phyloP scores from a whole-genome alignment of 2,329 filamentous ascomycete species.

The Alternaria sp. region DNA sequence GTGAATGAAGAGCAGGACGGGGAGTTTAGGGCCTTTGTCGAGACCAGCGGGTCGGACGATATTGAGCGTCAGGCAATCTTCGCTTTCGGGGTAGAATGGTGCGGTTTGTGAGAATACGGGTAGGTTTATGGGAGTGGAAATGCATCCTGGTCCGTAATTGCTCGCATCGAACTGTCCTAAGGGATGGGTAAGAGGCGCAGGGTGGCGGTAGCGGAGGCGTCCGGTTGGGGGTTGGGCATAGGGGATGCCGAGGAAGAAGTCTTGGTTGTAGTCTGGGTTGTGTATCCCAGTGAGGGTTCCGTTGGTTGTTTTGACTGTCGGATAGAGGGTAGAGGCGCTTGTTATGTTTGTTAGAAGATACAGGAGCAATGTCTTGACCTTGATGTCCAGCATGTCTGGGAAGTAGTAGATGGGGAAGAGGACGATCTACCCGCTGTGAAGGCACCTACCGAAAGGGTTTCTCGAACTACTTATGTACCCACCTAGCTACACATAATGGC shows the following conservation, averaged over 20 bases:
- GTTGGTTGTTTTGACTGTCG: neutral
- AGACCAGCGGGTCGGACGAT: neutral
- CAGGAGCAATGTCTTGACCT: neutral
- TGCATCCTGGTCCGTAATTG: neutral
- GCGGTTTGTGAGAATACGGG: neutral
- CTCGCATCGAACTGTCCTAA: constrained; percentile 1
- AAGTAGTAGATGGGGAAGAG: neutral
- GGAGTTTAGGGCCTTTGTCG: neutral
- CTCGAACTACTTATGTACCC: neutral
- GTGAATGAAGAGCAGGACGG: neutral
- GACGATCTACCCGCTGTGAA: neutral
- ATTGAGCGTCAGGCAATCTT: neutral
- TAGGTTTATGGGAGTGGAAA: neutral
- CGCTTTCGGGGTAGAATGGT: neutral
- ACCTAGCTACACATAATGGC: neutral
- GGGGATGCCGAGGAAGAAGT: constrained; percentile 21
- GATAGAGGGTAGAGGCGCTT: neutral
- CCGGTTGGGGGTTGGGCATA: constrained; percentile 13
- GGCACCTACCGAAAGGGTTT: neutral
- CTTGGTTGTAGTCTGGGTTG: constrained; percentile 9
- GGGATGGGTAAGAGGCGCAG: neutral
- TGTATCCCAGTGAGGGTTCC: neutral
- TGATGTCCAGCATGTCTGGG: neutral
- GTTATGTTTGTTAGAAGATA: neutral
- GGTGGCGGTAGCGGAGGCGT: constrained; percentile 4